These are phyloP conservation scores for Boeremia lycopersici DNA, from an alignment of 2,329 filamentous ascomycete species.

Conservation along the genomic window DNA sequence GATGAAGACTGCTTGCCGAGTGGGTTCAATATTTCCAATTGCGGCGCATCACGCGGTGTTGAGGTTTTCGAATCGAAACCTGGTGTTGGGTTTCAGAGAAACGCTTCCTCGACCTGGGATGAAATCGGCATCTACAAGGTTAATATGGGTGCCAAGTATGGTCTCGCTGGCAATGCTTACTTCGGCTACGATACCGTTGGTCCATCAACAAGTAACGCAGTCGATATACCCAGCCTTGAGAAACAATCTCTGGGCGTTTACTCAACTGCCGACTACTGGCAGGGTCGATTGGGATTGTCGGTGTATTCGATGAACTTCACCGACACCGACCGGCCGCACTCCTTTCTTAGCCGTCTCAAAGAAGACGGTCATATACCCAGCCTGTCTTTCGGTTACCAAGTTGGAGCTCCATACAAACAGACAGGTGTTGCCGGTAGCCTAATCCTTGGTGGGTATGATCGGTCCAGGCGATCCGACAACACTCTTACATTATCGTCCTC, in stretches of 20 bases:
- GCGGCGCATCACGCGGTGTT: constrained; percentile 41
- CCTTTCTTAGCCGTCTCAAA: not conserved
- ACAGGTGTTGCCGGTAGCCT: not conserved
- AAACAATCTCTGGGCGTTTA: not conserved
- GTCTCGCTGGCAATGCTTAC: not conserved
- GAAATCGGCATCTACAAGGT: not conserved
- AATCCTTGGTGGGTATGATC: not conserved
- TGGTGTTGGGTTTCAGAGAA: not conserved
- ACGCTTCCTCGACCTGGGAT: not conserved
- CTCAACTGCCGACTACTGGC: not conserved
- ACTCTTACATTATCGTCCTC: not conserved
- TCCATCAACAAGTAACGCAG: not conserved
- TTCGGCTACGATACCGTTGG: not conserved
- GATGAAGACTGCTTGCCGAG: not conserved
- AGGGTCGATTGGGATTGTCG: not conserved
- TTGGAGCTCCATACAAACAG: not conserved
- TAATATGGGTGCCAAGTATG: not conserved
- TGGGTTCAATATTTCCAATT: not conserved
- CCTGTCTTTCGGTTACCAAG: not conserved
- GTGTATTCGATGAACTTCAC: not conserved
- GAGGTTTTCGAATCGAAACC: not conserved
- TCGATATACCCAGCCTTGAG: not conserved
- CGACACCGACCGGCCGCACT: not conserved
- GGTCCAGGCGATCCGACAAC: not conserved
- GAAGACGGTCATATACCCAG: not conserved